Evolutionary conservation across 805 yeast species (phyloP).

Genomic region (Kregervanrija delftensis): DNA sequence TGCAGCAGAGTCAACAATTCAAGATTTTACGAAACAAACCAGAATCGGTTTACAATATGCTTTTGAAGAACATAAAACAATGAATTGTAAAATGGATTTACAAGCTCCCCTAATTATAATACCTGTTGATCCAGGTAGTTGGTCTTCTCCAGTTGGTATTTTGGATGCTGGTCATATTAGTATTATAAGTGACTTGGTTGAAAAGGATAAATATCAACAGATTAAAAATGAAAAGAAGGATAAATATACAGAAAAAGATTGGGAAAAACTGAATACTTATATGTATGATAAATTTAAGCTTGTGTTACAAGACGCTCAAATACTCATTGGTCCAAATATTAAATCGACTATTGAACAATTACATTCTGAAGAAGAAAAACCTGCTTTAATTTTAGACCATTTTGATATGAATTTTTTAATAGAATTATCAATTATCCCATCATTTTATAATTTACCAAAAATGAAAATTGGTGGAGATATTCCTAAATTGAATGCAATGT

Average conservation of each 20-base stretch:
- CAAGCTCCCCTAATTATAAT: conserved; percentile 89
- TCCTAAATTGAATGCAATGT: conserved; percentile 60
- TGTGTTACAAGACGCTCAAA: conserved; percentile 76
- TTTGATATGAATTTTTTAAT: conserved; percentile 66
- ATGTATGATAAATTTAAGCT: conserved; percentile 88
- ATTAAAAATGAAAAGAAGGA: conserved; percentile 55
- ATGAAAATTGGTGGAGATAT: conserved; percentile 70
- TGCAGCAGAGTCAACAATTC: conserved; percentile 94
- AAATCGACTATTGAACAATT: conserved; percentile 71
- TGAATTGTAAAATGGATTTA: conserved; percentile 77
- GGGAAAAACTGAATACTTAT: conserved; percentile 64
- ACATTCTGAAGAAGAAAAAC: conserved; percentile 38
- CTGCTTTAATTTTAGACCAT: conserved; percentile 66
- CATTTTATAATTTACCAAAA: conserved; percentile 65
- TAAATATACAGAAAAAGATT: conserved; percentile 57
- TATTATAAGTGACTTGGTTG: conserved; percentile 73
- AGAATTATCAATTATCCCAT: conserved; percentile 82
- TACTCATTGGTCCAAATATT: conserved; percentile 78
- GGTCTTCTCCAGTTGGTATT: conserved; percentile 83
- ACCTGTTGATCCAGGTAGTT: conserved; percentile 72
- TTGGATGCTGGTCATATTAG: conserved; percentile 95
- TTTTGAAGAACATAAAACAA: conserved; percentile 87
- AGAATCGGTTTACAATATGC: conserved; percentile 90
- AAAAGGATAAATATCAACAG: conserved; percentile 57
- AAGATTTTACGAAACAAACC: conserved; percentile 84